Percentiles rank a stretch among this genome's conserved stretches.
Conservation (phyloP, 257 asterid genomes). For the Pogostemon cablin region DNA sequence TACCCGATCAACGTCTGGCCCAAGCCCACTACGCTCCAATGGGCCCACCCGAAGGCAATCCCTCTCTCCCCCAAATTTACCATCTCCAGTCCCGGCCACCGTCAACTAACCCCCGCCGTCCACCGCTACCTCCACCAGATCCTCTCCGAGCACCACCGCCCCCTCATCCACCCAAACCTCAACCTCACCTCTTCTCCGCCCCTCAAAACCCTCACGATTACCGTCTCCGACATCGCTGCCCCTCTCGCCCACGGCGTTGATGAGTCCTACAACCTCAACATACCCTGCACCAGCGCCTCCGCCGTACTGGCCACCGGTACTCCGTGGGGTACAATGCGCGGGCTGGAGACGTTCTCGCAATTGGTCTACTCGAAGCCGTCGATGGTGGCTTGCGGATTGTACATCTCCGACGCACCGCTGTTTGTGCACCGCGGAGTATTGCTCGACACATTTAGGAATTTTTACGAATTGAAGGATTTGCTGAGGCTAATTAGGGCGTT, state of each 20-base stretch:
- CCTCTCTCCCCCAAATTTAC: slow-evolving; percentile 58
- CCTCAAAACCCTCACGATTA: slow-evolving; percentile 42
- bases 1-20: slow-evolving; percentile 82
- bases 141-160: slow-evolving; percentile 51
- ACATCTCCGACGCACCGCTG: slow-evolving; percentile 62
- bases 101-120: slow-evolving; percentile 53
- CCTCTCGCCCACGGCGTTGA: slow-evolving; percentile 66
- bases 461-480: slow-evolving; percentile 50
- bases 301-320: slow-evolving; percentile 54
- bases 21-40: slow-evolving; percentile 60
- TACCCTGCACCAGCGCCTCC: slow-evolving; percentile 39
- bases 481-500: slow-evolving; percentile 62
- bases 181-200: slow-evolving; percentile 51
- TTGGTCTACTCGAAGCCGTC: slow-evolving; percentile 50
- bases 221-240: slow-evolving; percentile 42
- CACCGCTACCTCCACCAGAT: slow-evolving; percentile 51
- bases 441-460: slow-evolving; percentile 83
- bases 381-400: slow-evolving; percentile 49
- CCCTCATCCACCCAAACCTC: slow-evolving; percentile 50
- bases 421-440: slow-evolving; percentile 64
- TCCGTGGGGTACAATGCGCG: slow-evolving; percentile 86
- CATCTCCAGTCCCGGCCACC: slow-evolving; percentile 48
- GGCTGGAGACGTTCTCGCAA: slow-evolving; percentile 83
- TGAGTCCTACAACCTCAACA: slow-evolving; percentile 65
- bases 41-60: slow-evolving; percentile 60